Evolutionary conservation across 2,329 filamentous ascomycete genomes (phyloP), one percentile per base, ranked within the genome.

Genomic region (Fusarium burgessii): DNA sequence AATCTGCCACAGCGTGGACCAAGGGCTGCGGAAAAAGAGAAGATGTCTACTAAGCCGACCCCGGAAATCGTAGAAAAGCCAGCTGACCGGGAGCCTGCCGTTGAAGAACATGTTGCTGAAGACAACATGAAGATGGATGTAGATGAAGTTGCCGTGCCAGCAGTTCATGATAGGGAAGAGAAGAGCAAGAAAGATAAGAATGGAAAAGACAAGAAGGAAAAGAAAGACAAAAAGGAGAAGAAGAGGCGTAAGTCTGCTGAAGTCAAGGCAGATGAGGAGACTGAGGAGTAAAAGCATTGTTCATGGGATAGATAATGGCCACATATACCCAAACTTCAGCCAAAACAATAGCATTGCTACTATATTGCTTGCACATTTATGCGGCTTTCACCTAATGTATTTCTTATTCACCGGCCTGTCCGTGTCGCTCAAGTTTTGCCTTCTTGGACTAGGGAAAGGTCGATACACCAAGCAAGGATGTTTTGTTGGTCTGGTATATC

Each of bases 271-370:
- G 55, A 32, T 11, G 62, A 67, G 14, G 57, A 73, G 41, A 20
- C 60, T 29, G 42, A 55, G 36, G 63, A 66, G 71, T 71, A 67
- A 68, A 49, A 57, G 55, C 43, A 40, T 58, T n/a, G 36, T 64
- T 61, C 20, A 15, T 45, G 38, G 49, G 52, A 61, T 49, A 51
- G 41, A 50, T 45, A 58, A 52, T 54, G 70, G 70, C 58, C 38
- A 60, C 50, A 64, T 45, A 74, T 74, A 73, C 69, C 69, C 69
- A 72, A 52, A 72, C 13, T 57, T 47, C 45, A 67, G 52, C 43
- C 46, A 49, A 36, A 17, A 67, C 29, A 50, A 27, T 32, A 20
- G 14, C n/a, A 35, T 50, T 56, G 20, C 27, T 49, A 42, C 27
- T 46, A 36, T 36, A n/a, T 35, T 41, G 35, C 17, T n/a, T 40